Evolutionary conservation across 2,329 filamentous ascomycete species (phyloP), one percentile per base, ranked within the genome.

Genomic region (Calonectria naviculata): DNA sequence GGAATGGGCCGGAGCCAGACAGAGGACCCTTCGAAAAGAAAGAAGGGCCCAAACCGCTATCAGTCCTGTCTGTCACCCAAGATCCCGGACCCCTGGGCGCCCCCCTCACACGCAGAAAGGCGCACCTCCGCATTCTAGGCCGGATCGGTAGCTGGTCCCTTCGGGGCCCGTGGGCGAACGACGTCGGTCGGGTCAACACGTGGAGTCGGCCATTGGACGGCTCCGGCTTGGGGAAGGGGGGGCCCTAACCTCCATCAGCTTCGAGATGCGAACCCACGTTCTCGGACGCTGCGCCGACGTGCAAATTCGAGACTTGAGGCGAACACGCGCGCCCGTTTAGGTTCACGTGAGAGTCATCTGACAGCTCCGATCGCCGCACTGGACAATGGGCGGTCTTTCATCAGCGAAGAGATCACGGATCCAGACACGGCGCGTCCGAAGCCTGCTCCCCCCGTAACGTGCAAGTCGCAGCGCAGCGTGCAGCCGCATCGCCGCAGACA

Each of bases 161-260:
- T 65, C 54, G 46, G 52, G 52, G 24, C 2, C 62, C 68, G 21
- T 67, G 58, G 61, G 67, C 74, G 65, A 76, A 75, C 73, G 56
- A 73, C 68, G 64, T 34, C 49, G 36, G 62, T 52, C n/a, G 44
- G 64, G 60, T 21, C 70, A 52, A 54, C 76, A 78, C 76, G 76
- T 78, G 76, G 76, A 75, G 73, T 52, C 67, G 61, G 67, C 68
- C 70, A 78, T 78, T 78, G 74, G 75, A 36, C 71, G 67, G 66
- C 58, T 68, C 49, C 65, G 49, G 72, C 38, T 26, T n/a, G n/a
- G n/a, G n/a, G n/a, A n/a, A n/a, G n/a, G 36, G 13, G 42, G 26
- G 38, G 42, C 31, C 61, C 41, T 42, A 56, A 36, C 67, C 58
- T 29, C 52, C 65, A 69, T 47, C 52, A n/a, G 44, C 24, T 38